Conservation (phyloP, 345 rosid genomes). For the Eucalyptus curtisii region DNA sequence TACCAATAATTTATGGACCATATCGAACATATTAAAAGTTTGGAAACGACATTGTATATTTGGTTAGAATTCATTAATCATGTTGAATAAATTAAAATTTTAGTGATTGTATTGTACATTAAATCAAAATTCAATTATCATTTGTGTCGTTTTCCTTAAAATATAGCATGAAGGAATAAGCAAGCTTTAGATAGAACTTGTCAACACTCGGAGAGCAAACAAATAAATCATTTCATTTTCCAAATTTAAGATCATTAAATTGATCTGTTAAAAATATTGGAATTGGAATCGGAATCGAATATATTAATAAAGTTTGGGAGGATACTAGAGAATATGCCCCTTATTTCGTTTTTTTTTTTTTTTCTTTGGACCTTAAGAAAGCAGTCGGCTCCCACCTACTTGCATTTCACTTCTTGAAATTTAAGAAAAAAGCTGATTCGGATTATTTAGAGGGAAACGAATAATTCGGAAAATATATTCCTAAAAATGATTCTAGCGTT, state of each 20-base stretch:
- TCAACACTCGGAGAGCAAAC: neutral
- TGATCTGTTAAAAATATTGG: neutral
- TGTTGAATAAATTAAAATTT: neutral
- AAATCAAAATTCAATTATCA: neutral
- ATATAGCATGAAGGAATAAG: neutral
- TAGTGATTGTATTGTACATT: neutral
- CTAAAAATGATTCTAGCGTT: neutral
- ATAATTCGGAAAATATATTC: neutral
- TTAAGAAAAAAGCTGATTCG: neutral
- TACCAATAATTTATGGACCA: neutral
- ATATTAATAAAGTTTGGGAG: neutral
- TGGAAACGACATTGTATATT: neutral
- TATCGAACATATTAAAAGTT: accelerated
- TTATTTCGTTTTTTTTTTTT: neutral
- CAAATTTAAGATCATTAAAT: neutral
- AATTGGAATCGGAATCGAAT: accelerated
- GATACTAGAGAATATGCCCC: neutral
- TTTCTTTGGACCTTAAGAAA: neutral
- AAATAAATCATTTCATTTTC: neutral
- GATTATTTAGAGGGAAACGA: accelerated
- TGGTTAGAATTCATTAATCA: accelerated
- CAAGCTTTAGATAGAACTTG: neutral
- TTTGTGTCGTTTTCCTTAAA: neutral
- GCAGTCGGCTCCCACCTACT: neutral
- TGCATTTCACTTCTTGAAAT: neutral